Conservation (phyloP, 1,284 basidiomycete genomes). For the Tilletia horrida region DNA sequence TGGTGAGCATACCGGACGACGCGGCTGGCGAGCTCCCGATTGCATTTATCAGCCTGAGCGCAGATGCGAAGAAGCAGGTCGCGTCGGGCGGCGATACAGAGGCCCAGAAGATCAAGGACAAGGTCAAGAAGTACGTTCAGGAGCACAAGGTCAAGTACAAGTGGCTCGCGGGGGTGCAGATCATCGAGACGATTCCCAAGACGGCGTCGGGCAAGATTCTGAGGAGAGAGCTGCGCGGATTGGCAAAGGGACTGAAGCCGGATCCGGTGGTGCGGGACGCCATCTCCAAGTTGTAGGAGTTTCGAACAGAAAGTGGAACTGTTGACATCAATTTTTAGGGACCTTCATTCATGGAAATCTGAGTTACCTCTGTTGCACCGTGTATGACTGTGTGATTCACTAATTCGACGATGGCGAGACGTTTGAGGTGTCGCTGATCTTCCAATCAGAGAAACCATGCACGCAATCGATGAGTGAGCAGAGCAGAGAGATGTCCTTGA, state of each 20-base stretch:
- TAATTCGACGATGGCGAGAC: too few relatives aligned
- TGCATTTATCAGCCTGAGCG: conserved; percentile 66
- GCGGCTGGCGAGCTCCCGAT: conserved; percentile 74
- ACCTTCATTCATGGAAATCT: too few relatives aligned
- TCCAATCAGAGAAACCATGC: too few relatives aligned
- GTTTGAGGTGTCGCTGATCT: too few relatives aligned
- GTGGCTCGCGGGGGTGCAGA: conserved; percentile 62
- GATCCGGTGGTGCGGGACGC: conserved; percentile 28
- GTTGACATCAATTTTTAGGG: too few relatives aligned
- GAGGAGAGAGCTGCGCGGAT: conserved; percentile 35
- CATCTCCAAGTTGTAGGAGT: conserved; percentile 28
- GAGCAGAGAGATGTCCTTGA: too few relatives aligned
- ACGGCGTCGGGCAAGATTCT: conserved; percentile 44
- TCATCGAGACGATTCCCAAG: conserved; percentile 41
- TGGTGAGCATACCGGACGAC: conserved; percentile 72
- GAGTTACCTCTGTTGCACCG: too few relatives aligned
- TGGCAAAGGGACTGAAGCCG: conserved; percentile 34
- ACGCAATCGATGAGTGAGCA: too few relatives aligned
- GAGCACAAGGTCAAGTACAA: conserved; percentile 61
- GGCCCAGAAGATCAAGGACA: conserved; percentile 20
- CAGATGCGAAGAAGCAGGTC: conserved; percentile 58
- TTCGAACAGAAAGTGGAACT: too few relatives aligned
- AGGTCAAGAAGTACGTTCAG: conserved; percentile 63
- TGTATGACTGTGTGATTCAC: too few relatives aligned
- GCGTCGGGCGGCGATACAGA: conserved; percentile 56